Conservation (phyloP, 805 yeast genomes). For the Citeromyces matritensis region DNA sequence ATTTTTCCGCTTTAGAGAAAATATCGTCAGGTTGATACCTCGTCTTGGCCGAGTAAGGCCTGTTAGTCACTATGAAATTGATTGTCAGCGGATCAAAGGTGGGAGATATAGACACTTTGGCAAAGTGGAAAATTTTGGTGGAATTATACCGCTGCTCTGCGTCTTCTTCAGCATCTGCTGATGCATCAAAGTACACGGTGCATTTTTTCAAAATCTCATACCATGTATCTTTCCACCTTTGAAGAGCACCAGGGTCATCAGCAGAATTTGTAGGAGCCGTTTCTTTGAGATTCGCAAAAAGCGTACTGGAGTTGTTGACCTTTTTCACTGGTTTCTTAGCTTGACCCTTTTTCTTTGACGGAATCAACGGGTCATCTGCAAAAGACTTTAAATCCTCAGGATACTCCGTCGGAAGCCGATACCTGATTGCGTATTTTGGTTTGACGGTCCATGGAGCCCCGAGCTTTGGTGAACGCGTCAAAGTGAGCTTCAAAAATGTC, state of each 20-base stretch:
- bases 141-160: constrained; percentile 23
- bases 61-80: constrained; percentile 32
- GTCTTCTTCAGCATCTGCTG: constrained; percentile 17
- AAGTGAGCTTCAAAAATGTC: constrained; percentile 70
- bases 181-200: constrained; percentile 32
- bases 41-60: constrained; percentile 20
- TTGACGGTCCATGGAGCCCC: constrained; percentile 97
- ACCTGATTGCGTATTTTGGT: constrained; percentile 55
- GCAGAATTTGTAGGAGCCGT: constrained; percentile 16
- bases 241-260: constrained; percentile 25
- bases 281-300: constrained; percentile 17
- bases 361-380: constrained; percentile 9
- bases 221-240: constrained; percentile 39
- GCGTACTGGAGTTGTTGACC: background rate
- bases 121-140: constrained; percentile 24
- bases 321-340: constrained; percentile 1
- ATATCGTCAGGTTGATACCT: constrained; percentile 26
- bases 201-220: constrained; percentile 28
- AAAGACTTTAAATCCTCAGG: constrained; percentile 36
- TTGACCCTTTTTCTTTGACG: constrained; percentile 4
- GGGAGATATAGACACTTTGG: constrained; percentile 29
- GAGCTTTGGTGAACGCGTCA: constrained; percentile 62
- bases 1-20: constrained; percentile 25
- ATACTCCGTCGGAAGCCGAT: constrained; percentile 45
- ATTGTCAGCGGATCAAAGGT: constrained; percentile 24